Base-by-base conservation (phyloP, 2,329 filamentous ascomycete genomes). In the Davidsoniella virescens region DNA sequence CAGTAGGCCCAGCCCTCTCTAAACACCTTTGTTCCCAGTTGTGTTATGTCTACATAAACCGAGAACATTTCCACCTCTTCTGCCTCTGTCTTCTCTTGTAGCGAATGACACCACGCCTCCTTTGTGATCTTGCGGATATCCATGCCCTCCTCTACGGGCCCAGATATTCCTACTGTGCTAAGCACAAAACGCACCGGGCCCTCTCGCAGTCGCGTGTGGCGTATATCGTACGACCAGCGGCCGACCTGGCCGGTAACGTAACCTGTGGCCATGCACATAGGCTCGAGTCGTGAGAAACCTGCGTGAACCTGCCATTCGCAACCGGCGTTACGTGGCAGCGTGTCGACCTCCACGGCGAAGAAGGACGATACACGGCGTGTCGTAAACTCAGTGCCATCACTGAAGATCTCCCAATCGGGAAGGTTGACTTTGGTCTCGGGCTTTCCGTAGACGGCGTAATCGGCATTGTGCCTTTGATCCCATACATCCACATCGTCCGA, bases 251-350 rank as follows among this genome's bases (percentile, higher is more conserved):
- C 47, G 3, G 33, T 46, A 10, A 18, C 25, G 39, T 52, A 52
- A 3, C 38, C 51, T 20, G 51, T 47, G 10, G 37, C 39, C 29
- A 51, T 26, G 42, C 51, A 51, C 40, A 51, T 49, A 42, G 47
- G 41, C 43, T 49, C 47, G 23, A 67, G 54, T 20, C 56, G 52
- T 8, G 62, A 62, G 5, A 83, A 63, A 0, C 85, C 84, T 2
- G 76, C 60, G 52, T 82, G 75, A 1, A 72, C 80, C 57, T 85
- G 82, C 88, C 90, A 98, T 67, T 98, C 92, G 9, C 95, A 76
- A 37, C 71, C 70, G 25, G 82, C 82, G 14, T 68, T 70, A 17
- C 85, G 75, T 1, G 92, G 92, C 10, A 98, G 70, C 56, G 80
- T 75, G 41, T 80, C 73, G 1, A 95, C 83, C 59, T 92, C 79